Conservation (phyloP, 2,329 filamentous ascomycete species). For the Lachnellula subtilissima region DNA sequence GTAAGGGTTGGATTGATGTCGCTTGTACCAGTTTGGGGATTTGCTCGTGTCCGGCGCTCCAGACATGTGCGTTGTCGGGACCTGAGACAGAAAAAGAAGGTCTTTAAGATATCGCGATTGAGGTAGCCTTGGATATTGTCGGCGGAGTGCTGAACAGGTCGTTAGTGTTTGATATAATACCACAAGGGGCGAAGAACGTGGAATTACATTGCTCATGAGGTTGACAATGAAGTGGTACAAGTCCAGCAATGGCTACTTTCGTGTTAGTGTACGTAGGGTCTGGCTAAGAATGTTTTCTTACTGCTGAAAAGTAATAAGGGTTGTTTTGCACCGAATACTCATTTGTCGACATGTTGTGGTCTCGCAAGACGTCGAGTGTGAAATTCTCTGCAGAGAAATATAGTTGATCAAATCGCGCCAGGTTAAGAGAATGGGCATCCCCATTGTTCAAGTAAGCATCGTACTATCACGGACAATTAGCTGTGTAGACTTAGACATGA, state of each 20-base stretch:
- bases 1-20: conserved; percentile 29
- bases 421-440: conserved; percentile 7
- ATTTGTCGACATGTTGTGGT: conserved; percentile 10
- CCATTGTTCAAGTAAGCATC: conserved; percentile 13
- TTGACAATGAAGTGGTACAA: conserved; percentile 8
- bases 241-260: conserved; percentile 6
- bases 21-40: conserved; percentile 21
- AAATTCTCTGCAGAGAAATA: conserved; percentile 7
- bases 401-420: conserved; percentile 8
- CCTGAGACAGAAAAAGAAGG: conserved; percentile 17
- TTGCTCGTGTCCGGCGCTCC: conserved; percentile 6
- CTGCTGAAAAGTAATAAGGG: conserved; percentile 48
- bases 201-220: conserved; percentile 5
- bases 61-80: conserved; percentile 13
- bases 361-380: conserved; percentile 11
- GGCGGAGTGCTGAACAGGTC: conserved; percentile 1
- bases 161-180: no score
- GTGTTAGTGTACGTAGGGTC: no score
- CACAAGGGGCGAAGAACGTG: no score
- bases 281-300: neutral
- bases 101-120: conserved; percentile 28
- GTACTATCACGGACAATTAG: neutral
- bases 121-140: conserved; percentile 21
- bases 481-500: neutral
- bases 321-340: conserved; percentile 32